A percentile compares a stretch with the other conserved stretches of the same genome.
Conservation (phyloP, 2,329 filamentous ascomycete genomes). For the Hirsutella thompsonii region DNA sequence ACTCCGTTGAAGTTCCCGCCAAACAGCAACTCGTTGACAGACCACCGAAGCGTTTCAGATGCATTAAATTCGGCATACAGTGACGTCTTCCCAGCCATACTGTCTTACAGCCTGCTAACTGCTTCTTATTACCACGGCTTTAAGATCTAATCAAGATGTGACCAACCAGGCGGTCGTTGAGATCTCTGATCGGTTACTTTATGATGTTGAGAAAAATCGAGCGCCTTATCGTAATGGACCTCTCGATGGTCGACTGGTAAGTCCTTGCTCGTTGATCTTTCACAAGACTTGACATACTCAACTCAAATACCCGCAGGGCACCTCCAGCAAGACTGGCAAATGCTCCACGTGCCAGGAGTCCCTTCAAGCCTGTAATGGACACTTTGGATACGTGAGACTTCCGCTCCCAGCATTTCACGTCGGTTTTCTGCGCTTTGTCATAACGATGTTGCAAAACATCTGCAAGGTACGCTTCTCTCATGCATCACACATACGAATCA, state of each 20-base stretch:
- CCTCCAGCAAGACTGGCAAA: slow-evolving; percentile 66
- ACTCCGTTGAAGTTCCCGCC: slow-evolving; percentile 4
- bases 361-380: slow-evolving; percentile 77
- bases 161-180: slow-evolving; percentile 91
- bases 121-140: not conserved
- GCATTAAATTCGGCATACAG: slow-evolving; percentile 86
- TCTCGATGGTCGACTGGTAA: slow-evolving; percentile 66
- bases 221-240: slow-evolving; percentile 70
- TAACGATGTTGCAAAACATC: slow-evolving; percentile 84
- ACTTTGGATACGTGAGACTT: slow-evolving; percentile 88
- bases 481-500: not conserved
- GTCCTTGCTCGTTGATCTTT: slow-evolving; percentile 4
- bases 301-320: slow-evolving; percentile 38
- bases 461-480: slow-evolving; percentile 58
- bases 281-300: not conserved
- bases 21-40: slow-evolving; percentile 83
- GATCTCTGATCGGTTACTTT: slow-evolving; percentile 86
- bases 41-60: slow-evolving; percentile 78
- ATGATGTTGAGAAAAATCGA: slow-evolving; percentile 74
- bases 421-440: slow-evolving; percentile 88
- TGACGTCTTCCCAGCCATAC: slow-evolving; percentile 18
- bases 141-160: slow-evolving; percentile 80
- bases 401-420: slow-evolving; percentile 91
- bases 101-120: not conserved
- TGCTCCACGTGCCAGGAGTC: slow-evolving; percentile 77